Evolutionary conservation across 768 basidiomycete species (phyloP), one percentile per base, ranked within the genome.

Genomic region (Lentinula sp.): DNA sequence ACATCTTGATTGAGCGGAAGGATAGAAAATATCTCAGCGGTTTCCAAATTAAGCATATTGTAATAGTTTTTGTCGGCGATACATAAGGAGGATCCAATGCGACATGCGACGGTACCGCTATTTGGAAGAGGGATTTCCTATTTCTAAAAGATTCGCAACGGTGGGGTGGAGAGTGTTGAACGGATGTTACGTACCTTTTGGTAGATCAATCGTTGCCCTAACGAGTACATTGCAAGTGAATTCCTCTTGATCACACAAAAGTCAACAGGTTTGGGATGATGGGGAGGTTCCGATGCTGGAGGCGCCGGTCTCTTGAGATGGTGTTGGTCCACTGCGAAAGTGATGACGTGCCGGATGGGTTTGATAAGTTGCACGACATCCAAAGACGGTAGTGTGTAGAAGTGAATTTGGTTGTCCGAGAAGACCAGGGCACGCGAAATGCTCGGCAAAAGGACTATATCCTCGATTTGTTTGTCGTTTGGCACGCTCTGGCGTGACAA

Each of bases 321-420:
- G 53, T 80, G 78, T 59, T 95, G 86, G 68, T 98, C 95, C 0
- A 97, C 85, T 0, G 93, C 86, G 64, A 96, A 85, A 0, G 88
- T 78, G 18, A 89, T 74, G 4, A 92, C 89, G 61, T 95, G 87
- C 49, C 93, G 83, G 23, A 98, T 79, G 2, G 95, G 89, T 60
- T 88, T 88, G 63, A 91, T 86, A 15, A 74, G 64, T 10, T 74
- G 78, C 0, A 91, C 79, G 1, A 84, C 82, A 61, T 95, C 91
- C 18, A 98, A 80, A 4, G 86, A 83, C 1, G 96, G 95, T 1
- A 95, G 76, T 0, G 85, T 80, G 65, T 91, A 91, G 69, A 97
- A 88, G 69, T 89, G 83, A 3, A 98, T 73, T 64, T 85, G 83
- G 62, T 78, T 80, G 61, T 87, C 87, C 79, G 89, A 90, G 51